Evolutionary conservation across 1,284 basidiomycete species (phyloP).

Genomic region (Ceratobasidium sp.): DNA sequence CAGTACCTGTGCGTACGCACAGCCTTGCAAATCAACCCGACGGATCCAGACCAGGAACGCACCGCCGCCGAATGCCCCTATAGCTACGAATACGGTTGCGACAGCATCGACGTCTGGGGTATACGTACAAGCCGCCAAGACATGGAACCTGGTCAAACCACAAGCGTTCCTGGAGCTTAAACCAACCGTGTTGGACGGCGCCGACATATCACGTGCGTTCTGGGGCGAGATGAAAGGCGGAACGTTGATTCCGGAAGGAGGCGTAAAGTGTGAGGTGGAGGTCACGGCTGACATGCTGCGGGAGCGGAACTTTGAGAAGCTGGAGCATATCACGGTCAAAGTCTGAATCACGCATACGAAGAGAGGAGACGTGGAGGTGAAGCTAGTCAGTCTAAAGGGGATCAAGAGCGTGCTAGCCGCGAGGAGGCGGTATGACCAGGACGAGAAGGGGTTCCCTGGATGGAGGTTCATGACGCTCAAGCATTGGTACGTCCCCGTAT

Average conservation of each 20-base stretch:
- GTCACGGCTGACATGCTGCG: constrained; percentile 81
- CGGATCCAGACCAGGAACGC: constrained; percentile 95
- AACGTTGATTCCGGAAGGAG: constrained; percentile 74
- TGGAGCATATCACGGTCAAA: constrained; percentile 94
- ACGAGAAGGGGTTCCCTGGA: constrained; percentile 82
- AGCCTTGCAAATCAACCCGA: constrained; percentile 84
- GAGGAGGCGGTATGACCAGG: constrained; percentile 78
- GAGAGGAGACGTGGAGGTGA: constrained; percentile 94
- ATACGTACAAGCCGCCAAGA: constrained; percentile 85
- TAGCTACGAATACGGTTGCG: constrained; percentile 99
- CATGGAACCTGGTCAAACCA: constrained; percentile 92
- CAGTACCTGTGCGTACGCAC: constrained; percentile 91
- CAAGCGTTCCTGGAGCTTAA: constrained; percentile 91
- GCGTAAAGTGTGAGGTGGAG: constrained; percentile 76
- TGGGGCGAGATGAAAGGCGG: constrained; percentile 71
- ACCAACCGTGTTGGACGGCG: constrained; percentile 75
- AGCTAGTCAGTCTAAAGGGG: constrained; percentile 89
- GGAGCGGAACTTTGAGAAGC: constrained; percentile 83
- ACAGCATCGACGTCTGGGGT: constrained; percentile 87
- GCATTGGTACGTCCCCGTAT: too few relatives aligned
- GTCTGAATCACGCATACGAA: constrained; percentile 93
- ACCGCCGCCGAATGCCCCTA: constrained; percentile 85
- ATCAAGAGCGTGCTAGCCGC: constrained; percentile 89
- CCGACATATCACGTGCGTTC: constrained; percentile 66
- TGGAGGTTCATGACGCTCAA: constrained; percentile 99